Base-by-base conservation (phyloP, 805 yeast genomes). In the Candida coquimbonensis region DNA sequence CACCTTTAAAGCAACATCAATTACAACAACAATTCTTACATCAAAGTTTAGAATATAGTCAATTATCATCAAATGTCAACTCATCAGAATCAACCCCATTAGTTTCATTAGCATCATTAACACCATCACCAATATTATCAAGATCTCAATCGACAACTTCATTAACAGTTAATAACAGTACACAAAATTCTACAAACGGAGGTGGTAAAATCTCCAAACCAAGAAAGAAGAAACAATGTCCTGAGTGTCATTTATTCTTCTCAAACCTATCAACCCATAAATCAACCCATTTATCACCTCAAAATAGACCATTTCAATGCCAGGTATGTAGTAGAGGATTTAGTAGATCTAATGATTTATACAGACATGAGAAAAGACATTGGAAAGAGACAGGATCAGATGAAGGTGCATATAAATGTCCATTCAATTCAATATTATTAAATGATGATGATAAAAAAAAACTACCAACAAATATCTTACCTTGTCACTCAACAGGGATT, bases 341-440 rank as follows among this genome's bases (percentile, higher is more conserved):
- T 66, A 87, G 93, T 14, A 73, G 96, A 48, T 83, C 90, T 38
- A 90, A 90, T 61, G 96, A 89, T 62, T 68, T 90, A 53, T 77
- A 83, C 52, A 74, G 97, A 50, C 97, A 89, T 62, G 80, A 81
- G 56, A 88, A 87, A 64, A 76, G 91, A 47, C 97, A 89, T 63
- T 77, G 89, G 74, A 83, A 84, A 53, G 91, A 83, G 54, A 73
- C 78, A 5, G 85, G 85, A 4, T 70, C 74, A 26, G 79, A 75
- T 62, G 77, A 79, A 53, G 79, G 78, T 25, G 82, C 86, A 31
- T 89, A 80, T 68, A 78, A 78, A 58, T 89, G 97, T 57, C 97
- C 97, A 1, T 86, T 78, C 62, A 78, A 72, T 55, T 53, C 63
- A 34, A 52, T 56, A 13, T 37, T 53, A 9, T 32, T 45, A 19